These are phyloP conservation scores for Henckelia pumila DNA, from an alignment of 257 asterid genomes.

Conservation along the genomic window DNA sequence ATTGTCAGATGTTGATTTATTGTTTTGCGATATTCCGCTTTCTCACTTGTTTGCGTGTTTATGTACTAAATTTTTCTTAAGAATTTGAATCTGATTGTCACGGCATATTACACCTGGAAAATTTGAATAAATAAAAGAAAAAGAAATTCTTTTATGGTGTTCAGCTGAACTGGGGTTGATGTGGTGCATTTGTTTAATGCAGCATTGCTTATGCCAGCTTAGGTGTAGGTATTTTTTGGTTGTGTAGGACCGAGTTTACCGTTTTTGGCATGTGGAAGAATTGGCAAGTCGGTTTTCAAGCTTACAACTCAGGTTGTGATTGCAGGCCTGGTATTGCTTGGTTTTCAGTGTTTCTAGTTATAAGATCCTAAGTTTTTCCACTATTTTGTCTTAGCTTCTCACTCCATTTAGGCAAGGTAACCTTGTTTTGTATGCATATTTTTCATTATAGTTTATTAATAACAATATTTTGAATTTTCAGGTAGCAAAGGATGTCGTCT, in stretches of 20 bases:
- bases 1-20: conserved; percentile 18
- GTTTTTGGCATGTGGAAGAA: not conserved
- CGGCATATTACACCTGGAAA: conserved; percentile 2
- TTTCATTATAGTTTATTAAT: conserved; percentile 8
- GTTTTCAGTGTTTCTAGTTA: conserved; percentile 9
- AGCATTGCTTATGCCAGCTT: not conserved
- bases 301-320: conserved; percentile 8
- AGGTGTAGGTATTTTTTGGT: not conserved
- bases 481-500: conserved; percentile 99
- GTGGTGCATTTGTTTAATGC: not conserved
- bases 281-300: not conserved
- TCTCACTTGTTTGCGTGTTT: no score
- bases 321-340: conserved; percentile 18
- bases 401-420: conserved; percentile 12
- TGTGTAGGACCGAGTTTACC: not conserved
- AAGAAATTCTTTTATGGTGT: not conserved
- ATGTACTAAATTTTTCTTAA: no score
- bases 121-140: not conserved
- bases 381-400: conserved; percentile 14
- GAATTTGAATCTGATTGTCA: conserved; percentile 19
- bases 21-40: conserved; percentile 16
- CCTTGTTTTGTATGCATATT: not conserved
- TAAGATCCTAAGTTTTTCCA: conserved; percentile 7
- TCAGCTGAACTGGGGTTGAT: not conserved
- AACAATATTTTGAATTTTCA: conserved; percentile 34